Evolutionary conservation across 352 stramenopile genomes (phyloP).

Genomic region (Pythium phragmitis): DNA sequence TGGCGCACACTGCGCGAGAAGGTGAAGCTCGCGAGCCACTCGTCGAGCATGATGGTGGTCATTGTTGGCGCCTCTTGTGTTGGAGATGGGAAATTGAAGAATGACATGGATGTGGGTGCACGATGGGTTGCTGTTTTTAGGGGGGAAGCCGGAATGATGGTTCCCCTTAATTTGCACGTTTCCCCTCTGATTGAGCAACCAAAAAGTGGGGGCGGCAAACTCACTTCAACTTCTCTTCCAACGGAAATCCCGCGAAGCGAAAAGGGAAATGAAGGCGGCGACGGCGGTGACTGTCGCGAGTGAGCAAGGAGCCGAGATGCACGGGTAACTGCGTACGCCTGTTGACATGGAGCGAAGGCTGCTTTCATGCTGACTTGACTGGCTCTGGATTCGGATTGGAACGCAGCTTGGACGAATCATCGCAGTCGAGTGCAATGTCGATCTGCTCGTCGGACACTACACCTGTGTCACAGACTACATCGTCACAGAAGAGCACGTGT

Average conservation of each 20-base stretch:
- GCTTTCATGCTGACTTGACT: background rate
- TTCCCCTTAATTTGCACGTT: constrained; percentile 19
- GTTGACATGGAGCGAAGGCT: background rate
- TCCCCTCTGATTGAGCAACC: constrained; percentile 29
- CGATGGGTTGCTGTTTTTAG: constrained; percentile 22
- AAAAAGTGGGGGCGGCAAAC: constrained; percentile 10
- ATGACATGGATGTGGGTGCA: constrained; percentile 11
- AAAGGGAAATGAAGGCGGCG: constrained; percentile 14
- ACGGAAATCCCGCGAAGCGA: background rate
- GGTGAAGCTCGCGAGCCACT: constrained; percentile 43
- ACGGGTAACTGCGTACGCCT: background rate
- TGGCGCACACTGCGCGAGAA: constrained; percentile 45
- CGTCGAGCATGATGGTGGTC: constrained; percentile 28
- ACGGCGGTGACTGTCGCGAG: background rate
- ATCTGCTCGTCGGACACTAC: constrained; percentile 8
- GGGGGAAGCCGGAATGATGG: constrained; percentile 14
- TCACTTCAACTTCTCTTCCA: constrained; percentile 1
- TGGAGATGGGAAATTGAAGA: background rate
- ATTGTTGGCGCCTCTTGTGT: too few species aligned
- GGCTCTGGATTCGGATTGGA: background rate
- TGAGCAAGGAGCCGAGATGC: background rate
- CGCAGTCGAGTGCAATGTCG: constrained; percentile 10
- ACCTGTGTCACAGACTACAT: constrained; percentile 1
- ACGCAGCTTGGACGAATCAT: background rate
- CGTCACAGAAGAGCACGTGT: constrained; percentile 12